Evolutionary conservation across 345 rosid species (phyloP), one percentile per base, ranked within the genome.

Genomic region (Acer saccharum): DNA sequence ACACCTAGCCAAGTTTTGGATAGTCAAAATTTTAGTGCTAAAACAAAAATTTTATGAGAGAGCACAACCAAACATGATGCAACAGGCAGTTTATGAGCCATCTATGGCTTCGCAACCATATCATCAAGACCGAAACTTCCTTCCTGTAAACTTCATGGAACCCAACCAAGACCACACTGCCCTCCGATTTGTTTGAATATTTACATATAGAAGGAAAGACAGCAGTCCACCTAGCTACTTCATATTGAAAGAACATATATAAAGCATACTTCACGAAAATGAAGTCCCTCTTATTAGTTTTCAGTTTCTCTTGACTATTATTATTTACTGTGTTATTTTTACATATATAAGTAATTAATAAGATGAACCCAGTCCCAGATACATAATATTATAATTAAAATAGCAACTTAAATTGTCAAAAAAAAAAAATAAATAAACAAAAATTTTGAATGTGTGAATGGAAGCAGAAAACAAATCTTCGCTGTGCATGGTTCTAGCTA

Each of bases 131-230:
- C 85, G 90, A 41, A 87, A 77, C 77, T 91, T 87, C 81, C 80
- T 93, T 20, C 85, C 92, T 6, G 92, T 91, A 57, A 90, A 84
- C 77, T 82, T 89, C 80, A 79, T 90, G 60, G 90, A 93, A 70
- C 88, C 89, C 29, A 90, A 81, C 70, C 81, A 84, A 7, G 90
- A 88, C 73, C 77, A 86, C 55, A 84, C 90, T 43, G 84, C 94
- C 75, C 98, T 93, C 69, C 96, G 90, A 80, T 92, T 93, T 65
- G 98, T 93, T 65, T 75, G 71, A 75, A 65, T 32, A 32, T 32
- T 32, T 32, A 32, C 35, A 32, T 32, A 32, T 13, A 18, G 63
- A 48, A 50, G 77, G 50, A 29, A 50, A 32, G 35, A 32, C 35
- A 32, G 35, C 35, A 32, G 35, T 32, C 35, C 35, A 29, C 32